Percentiles rank a stretch among this genome's conserved stretches.
Evolutionary conservation across 2,329 filamentous ascomycete species (phyloP).

Genomic region (Alternaria consortialis): DNA sequence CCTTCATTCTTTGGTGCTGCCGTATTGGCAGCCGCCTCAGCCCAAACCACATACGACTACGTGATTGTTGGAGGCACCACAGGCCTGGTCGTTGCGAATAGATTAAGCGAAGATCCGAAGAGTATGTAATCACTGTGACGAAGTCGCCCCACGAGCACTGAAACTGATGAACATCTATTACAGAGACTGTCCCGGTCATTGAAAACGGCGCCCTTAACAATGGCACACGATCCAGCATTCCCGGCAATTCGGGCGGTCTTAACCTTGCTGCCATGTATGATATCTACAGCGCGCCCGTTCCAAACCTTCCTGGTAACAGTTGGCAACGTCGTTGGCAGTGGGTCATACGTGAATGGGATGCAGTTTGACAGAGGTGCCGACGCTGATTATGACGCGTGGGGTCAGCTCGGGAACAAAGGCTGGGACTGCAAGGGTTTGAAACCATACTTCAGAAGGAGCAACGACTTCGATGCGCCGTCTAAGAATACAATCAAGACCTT

Average conservation of each 20-base stretch:
- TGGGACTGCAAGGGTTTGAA: conserved; percentile 11
- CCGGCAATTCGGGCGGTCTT: conserved; percentile 19
- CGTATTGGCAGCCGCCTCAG: neutral
- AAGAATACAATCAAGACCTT: conserved; percentile 16
- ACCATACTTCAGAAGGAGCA: conserved; percentile 20
- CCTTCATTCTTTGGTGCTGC: conserved; percentile 4
- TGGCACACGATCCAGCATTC: conserved; percentile 18
- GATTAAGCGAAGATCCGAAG: conserved; percentile 26
- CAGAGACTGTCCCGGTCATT: conserved; percentile 29
- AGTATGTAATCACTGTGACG: neutral
- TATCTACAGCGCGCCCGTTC: conserved; percentile 25
- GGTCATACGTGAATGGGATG: conserved; percentile 48
- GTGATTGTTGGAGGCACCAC: conserved; percentile 36
- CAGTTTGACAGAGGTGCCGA: conserved; percentile 41
- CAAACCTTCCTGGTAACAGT: conserved; percentile 25
- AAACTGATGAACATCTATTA: neutral
- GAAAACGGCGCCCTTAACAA: conserved; percentile 25
- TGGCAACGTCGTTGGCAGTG: conserved; percentile 44
- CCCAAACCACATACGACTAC: conserved; percentile 29
- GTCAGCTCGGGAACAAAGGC: conserved; percentile 3
- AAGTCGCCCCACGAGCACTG: neutral
- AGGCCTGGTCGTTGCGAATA: conserved; percentile 31
- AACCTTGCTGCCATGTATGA: conserved; percentile 22
- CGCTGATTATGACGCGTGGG: conserved; percentile 17
- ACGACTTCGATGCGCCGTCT: conserved; percentile 25